Base-by-base conservation (phyloP, 306 rosid species). In the Erythrophleum fordii region DNA sequence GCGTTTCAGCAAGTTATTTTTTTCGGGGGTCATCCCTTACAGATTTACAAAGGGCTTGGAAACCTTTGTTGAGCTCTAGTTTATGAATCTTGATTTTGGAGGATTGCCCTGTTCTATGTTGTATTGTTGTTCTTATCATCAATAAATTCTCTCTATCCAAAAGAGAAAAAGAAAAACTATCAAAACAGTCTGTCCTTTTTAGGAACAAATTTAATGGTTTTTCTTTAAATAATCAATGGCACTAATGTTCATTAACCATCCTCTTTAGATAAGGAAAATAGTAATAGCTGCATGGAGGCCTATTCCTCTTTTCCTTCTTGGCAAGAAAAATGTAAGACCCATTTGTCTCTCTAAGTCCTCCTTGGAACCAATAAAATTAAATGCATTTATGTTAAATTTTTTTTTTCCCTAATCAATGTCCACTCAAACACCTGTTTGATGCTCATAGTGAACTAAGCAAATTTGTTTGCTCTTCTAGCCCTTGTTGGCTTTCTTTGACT, bases 41-140 rank as follows among this genome's bases (percentile, higher is more conserved):
- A 5, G 18, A 48, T 45, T 48, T 13, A 48, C 20, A 48, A 31
- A 8, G 3, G 55, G 55, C 90, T 90, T 70, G 91, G 90, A n/a
- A n/a, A 53, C n/a, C n/a, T 49, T 0, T 39, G 42, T 39, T 39
- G 42, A 4, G 42, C 42, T 39, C 17, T 11, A 12, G n/a, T 49
- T 49, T 49, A 49, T 49, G 12, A 49, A 17, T 17, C 55, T 49
- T 49, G n/a, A 11, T 22, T 11, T 23, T 22, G 64, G 14, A 58
- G 29, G 16, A 25, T 22, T 23, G 17, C 5, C 8, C n/a, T 23
- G 31, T 25, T 23, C 5, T 58, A 6, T 7, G 8, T 58, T 58
- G 16, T 10, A 22, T 22, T 25, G 5, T 3, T 55, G 6, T 7
- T 6, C 4, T 55, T n/a, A 13, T 5, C 61, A n/a, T 6, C 9